These are phyloP conservation scores for Seiridium cupressi DNA, from an alignment of 2,329 filamentous ascomycete species.

Conservation along the genomic window DNA sequence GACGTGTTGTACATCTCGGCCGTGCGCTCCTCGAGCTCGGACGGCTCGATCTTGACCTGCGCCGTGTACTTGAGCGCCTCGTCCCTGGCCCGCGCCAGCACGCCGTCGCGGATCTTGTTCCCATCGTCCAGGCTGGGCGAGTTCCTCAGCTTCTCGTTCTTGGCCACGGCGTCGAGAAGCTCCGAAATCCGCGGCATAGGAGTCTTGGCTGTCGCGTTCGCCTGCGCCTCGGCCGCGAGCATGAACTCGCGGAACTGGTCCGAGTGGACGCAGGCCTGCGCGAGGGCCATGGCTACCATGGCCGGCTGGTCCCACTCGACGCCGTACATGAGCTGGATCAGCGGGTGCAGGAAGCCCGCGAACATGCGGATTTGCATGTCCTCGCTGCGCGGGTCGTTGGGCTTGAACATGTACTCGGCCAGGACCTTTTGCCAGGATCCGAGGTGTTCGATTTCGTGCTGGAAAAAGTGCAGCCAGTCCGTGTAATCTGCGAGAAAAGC, in stretches of 20 bases:
- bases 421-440: slow-evolving; percentile 61
- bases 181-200: slow-evolving; percentile 47
- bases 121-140: slow-evolving; percentile 50
- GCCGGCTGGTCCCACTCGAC: slow-evolving; percentile 80
- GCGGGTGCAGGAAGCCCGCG: slow-evolving; percentile 71
- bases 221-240: slow-evolving; percentile 46
- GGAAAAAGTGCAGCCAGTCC: slow-evolving; percentile 76
- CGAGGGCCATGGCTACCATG: slow-evolving; percentile 76
- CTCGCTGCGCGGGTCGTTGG: slow-evolving; percentile 58
- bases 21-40: slow-evolving; percentile 54
- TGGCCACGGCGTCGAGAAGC: slow-evolving; percentile 59
- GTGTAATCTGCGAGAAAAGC: slow-evolving; percentile 49
- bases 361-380: slow-evolving; percentile 69
- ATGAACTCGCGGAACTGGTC: slow-evolving; percentile 56
- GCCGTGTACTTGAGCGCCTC: slow-evolving; percentile 62
- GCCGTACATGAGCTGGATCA: slow-evolving; percentile 81
- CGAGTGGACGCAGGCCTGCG: slow-evolving; percentile 71
- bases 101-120: slow-evolving; percentile 68
- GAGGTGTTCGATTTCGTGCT: slow-evolving; percentile 64
- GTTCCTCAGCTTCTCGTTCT: slow-evolving; percentile 53
- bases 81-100: slow-evolving; percentile 60
- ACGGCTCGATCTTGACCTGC: slow-evolving; percentile 54
- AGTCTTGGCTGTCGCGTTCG: slow-evolving; percentile 25
- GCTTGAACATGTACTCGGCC: slow-evolving; percentile 66
- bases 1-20: slow-evolving; percentile 68